A percentile compares a stretch with the other conserved stretches of the same genome.
Conservation (phyloP, 768 basidiomycete species). For the Multifurca ochricompacta region DNA sequence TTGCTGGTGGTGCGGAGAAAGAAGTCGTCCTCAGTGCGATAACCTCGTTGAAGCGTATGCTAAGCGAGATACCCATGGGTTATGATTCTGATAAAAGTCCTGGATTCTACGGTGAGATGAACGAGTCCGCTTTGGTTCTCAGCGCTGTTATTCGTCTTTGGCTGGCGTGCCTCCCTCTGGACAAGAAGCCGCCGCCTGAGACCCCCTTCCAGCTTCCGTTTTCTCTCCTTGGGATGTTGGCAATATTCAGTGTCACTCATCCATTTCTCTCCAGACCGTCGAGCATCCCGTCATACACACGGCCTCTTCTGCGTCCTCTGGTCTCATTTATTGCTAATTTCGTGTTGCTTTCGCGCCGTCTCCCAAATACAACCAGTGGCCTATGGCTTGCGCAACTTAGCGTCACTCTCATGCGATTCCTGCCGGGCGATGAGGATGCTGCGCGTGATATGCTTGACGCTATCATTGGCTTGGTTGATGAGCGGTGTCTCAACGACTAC, state of each 20-base stretch:
- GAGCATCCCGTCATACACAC: conserved; percentile 26
- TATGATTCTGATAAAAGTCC: conserved; percentile 8
- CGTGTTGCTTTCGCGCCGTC: conserved; percentile 48
- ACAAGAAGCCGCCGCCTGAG: conserved; percentile 32
- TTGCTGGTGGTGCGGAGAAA: conserved; percentile 30
- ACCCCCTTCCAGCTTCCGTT: conserved; percentile 63
- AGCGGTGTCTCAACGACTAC: conserved; percentile 34
- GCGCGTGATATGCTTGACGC: conserved; percentile 39
- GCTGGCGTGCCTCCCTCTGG: conserved; percentile 50
- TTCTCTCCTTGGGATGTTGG: conserved; percentile 43
- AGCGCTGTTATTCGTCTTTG: conserved; percentile 51
- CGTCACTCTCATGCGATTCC: conserved; percentile 43
- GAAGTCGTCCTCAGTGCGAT: conserved; percentile 23
- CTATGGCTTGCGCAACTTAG: conserved; percentile 65
- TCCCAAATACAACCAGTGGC: conserved; percentile 48
- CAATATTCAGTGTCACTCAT: conserved; percentile 42
- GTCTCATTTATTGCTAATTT: conserved; percentile 47
- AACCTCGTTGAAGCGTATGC: conserved; percentile 15
- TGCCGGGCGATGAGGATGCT: conserved; percentile 69
- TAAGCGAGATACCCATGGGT: conserved; percentile 15
- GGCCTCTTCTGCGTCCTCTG: conserved; percentile 41
- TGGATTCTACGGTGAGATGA: conserved; percentile 27
- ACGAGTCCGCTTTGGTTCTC: conserved; percentile 33
- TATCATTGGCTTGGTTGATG: conserved; percentile 32
- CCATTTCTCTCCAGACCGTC: conserved; percentile 39